Evolutionary conservation across 2,329 filamentous ascomycete species (phyloP), one percentile per base, ranked within the genome.

Genomic region (Sclerotinia glacialis): DNA sequence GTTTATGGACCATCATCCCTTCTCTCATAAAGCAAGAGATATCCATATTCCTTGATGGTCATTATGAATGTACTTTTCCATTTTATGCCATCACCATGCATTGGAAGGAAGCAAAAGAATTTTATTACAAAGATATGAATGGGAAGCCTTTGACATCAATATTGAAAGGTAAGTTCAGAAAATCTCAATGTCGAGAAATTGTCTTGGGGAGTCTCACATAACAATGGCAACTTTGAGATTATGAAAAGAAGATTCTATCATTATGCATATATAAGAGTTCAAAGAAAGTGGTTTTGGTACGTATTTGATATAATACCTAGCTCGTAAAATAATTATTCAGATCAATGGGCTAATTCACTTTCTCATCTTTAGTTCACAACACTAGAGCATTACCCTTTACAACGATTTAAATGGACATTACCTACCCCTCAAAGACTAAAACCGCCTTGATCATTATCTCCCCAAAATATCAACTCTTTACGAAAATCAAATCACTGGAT

Each of bases 181-280:
- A 1, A 9, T 14, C 18, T 9, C 11, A 16, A 23, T 2, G 5
- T 16, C 12, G 3, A 31, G 2, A n/a, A 5, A 31, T 0, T 46
- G 3, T 31, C 9, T 8, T 8, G 2, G 3, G 11, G 12, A 1
- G 16, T 4, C 2, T 23, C 11, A 3, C 0, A 14, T 21, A 12
- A 11, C 4, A 2, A 31, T 28, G 26, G 26, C 8, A 31, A 9
- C 14, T 16, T 8, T 31, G 6, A 18, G 1, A 18, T 21, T 21
- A 21, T 31, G 18, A 46, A n/a, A 14, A 40, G 12, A 40, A 12
- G 12, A 14, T 3, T 40, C 16, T 16, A 40, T 16, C 12, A 14
- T 16, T 40, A 11, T 40, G 12, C 11, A 37, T 37, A 37, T 53
- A 0, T 11, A 31, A 53, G 9, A 5, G 18, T 53, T 5, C 5